Evolutionary conservation across 768 basidiomycete genomes (phyloP).

Genomic region (Tephrocybe sp.): DNA sequence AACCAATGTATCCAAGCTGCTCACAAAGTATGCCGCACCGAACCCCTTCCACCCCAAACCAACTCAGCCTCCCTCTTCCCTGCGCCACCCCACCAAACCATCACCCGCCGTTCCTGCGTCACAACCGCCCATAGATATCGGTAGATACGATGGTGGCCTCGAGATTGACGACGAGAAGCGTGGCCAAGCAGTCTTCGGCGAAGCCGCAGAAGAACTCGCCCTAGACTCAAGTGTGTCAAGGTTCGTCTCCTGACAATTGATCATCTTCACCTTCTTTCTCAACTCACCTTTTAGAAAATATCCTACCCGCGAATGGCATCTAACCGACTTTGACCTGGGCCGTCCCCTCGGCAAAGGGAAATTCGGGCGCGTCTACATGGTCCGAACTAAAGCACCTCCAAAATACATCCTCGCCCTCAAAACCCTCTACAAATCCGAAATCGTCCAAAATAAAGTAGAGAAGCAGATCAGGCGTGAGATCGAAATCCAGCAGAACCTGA

Average conservation of each 20-base stretch:
- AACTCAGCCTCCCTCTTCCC: conserved; percentile 38
- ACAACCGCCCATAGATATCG: conserved; percentile 65
- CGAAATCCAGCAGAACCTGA: conserved; percentile 95
- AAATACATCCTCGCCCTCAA: conserved; percentile 96
- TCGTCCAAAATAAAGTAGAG: conserved; percentile 88
- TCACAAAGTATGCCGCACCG: conserved; percentile 74
- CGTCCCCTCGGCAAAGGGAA: conserved; percentile 98
- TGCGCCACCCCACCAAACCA: conserved; percentile 36
- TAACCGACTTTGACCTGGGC: conserved; percentile 91
- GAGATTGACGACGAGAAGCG: conserved; percentile 84
- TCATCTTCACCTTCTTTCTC: neutral
- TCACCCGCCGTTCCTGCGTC: conserved; percentile 23
- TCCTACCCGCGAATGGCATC: conserved; percentile 83
- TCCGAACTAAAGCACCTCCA: conserved; percentile 85
- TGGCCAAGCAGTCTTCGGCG: conserved; percentile 71
- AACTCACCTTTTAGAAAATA: conserved; percentile 41
- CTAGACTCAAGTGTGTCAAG: conserved; percentile 78
- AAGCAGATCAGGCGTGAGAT: conserved; percentile 98
- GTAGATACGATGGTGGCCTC: conserved; percentile 95
- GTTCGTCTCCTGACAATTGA: conserved; percentile 32
- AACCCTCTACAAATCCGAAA: conserved; percentile 95
- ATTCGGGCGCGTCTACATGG: conserved; percentile 99
- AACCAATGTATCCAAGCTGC: conserved; percentile 64
- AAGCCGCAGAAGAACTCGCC: conserved; percentile 79
- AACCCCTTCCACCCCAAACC: conserved; percentile 46